Base-by-base conservation (phyloP, 495 filamentous ascomycete genomes). In the Pseudotulostoma volvatum region DNA sequence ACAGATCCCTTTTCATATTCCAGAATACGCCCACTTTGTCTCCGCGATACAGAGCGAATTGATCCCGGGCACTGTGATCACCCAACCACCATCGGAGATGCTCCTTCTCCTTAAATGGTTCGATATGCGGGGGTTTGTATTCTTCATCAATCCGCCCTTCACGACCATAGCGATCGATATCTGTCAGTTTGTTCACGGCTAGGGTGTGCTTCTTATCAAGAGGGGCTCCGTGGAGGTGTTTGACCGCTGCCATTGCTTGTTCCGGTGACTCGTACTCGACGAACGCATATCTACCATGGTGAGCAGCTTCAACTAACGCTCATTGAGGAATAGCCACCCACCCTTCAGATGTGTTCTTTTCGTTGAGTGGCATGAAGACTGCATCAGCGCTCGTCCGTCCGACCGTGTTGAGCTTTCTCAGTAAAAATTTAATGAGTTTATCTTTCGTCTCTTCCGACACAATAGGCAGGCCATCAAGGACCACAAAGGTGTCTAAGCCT, bases 181-280 rank as follows among this genome's bases (percentile, higher is more conserved):
- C 90, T 51, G 88, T 93, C 53, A 97, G 66, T 62, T 97, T 97
- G 73, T 97, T 97, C 51, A 96, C 86, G 44, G 74, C 70, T 43
- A 97, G 73, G 15, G 80, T 93, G 69, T 97, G 85, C 64, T 74
- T 94, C 68, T 84, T 94, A 66, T 97, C 90, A 51, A 96, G 77
- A 17, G 86, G 70, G 13, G 79, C 72, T 43, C 71, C 73, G 52
- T 95, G 76, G 40, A 97, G 76, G 43, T 76, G 69, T 57, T 93
- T 84, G 48, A 84, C 79, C 36, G 88, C 90, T 30, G 80, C 80
- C 23, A 81, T 67, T 11, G 90, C 90, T 61, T 95, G 85, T 52
- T 82, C 84, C 36, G 87, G 68, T n/a, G 84, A 84, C 33, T 87
- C 76, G 59, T 85, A 97, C 60, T 97, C 90, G 38, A 96, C 85